Evolutionary conservation across 768 basidiomycete species (phyloP).

Genomic region (Boletus reticuloceps): DNA sequence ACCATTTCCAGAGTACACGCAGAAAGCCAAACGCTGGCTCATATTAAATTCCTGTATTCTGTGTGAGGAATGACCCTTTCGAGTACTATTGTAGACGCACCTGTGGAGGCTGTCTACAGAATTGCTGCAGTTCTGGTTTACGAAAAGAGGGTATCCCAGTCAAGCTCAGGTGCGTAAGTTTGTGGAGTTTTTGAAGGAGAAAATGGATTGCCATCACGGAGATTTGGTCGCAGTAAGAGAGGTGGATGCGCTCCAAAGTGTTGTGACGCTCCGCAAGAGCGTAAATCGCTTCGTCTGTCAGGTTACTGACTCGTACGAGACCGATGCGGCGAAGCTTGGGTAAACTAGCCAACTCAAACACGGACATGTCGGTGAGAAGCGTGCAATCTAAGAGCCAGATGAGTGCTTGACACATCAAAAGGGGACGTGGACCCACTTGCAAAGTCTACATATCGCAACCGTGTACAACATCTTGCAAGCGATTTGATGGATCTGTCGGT

Average conservation of each 20-base stretch:
- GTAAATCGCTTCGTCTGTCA: constrained; percentile 93
- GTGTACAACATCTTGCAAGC: constrained; percentile 82
- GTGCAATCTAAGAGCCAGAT: constrained; percentile 61
- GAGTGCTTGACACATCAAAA: constrained; percentile 1
- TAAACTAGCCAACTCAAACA: constrained; percentile 84
- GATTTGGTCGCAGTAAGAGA: constrained; percentile 96
- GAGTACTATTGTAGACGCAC: constrained; percentile 43
- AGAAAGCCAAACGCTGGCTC: constrained; percentile 86
- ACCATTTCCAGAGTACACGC: constrained; percentile 94
- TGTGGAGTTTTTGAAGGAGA: constrained; percentile 83
- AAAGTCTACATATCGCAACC: constrained; percentile 93
- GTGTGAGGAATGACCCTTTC: constrained; percentile 1
- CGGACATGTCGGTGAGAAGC: constrained; percentile 88
- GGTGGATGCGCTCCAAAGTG: constrained; percentile 91
- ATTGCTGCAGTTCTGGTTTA: constrained; percentile 79
- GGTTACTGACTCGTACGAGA: constrained; percentile 86
- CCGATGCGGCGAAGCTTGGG: constrained; percentile 93
- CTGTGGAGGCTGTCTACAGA: constrained; percentile 83
- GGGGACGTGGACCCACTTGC: constrained; percentile 63
- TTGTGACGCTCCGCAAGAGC: constrained; percentile 82
- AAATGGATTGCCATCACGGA: constrained; percentile 89
- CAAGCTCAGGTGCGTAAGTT: constrained; percentile 90
- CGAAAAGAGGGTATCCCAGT: constrained; percentile 97
- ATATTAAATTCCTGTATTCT: constrained; percentile 79
- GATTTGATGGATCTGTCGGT: constrained; percentile 85